Evolutionary conservation across 169 alveolate species (phyloP).

Genomic region (Haemoproteus tartakovskyi): DNA sequence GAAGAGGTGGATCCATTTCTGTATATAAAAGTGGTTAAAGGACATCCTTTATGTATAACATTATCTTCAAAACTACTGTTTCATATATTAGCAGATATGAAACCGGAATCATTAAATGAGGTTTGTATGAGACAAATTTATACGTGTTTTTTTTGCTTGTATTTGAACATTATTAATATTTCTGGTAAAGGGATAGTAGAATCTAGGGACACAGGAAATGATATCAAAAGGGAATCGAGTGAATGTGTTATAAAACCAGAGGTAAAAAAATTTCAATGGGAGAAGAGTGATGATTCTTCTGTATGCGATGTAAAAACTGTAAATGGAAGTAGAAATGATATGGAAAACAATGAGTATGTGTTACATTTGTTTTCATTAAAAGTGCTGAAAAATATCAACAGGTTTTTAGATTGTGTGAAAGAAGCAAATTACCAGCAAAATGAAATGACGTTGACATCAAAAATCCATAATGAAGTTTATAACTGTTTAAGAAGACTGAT

Average conservation of each 20-base stretch:
- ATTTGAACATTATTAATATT: conserved; percentile 8
- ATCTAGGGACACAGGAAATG: too few relatives aligned
- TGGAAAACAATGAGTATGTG: neutral
- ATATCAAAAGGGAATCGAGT: neutral
- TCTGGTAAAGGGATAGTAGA: neutral
- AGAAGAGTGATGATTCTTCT: neutral
- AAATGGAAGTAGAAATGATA: neutral
- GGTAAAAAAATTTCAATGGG: neutral
- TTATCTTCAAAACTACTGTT: conserved; percentile 2
- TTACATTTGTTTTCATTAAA: conserved; percentile 5
- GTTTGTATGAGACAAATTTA: conserved; percentile 11
- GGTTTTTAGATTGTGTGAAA: conserved; percentile 10
- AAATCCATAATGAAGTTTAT: conserved; percentile 24
- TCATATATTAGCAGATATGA: conserved; percentile 2
- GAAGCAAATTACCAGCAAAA: conserved; percentile 11
- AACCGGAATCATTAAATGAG: conserved; percentile 6
- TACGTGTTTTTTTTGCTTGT: conserved; percentile 3
- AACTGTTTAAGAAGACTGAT: conserved; percentile 1
- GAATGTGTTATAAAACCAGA: neutral
- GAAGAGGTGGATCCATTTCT: too few relatives aligned
- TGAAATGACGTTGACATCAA: conserved; percentile 26
- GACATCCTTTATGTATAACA: neutral
- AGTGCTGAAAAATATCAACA: conserved; percentile 4
- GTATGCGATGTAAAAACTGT: too few relatives aligned
- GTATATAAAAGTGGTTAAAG: too few relatives aligned